Base-by-base conservation (phyloP, 164 flowering plant genomes). In the Piper betle region DNA sequence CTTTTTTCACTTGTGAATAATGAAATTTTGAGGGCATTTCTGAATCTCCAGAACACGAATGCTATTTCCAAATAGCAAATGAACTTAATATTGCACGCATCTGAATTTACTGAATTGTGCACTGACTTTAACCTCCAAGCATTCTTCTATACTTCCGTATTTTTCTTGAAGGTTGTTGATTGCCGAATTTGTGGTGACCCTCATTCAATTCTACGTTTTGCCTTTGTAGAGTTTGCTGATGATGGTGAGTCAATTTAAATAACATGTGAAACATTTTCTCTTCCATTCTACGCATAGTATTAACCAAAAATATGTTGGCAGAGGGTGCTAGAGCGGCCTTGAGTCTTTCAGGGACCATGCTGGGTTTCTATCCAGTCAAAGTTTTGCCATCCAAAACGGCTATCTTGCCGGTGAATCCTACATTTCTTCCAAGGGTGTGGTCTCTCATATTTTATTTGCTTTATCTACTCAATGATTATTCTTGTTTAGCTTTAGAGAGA, bases 151-250 rank as follows among this genome's bases (percentile, higher is more conserved):
- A 52, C 60, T 63, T 62, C 53, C 17, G 52, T 55, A 20, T 71
- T 11, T 66, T 53, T 72, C 13, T 58, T 72, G 72, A 69, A 93
- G 98, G 98, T 93, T 71, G 92, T 93, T 68, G 98, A 92, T 64
- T 92, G 98, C 73, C 96, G 98, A 66, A 78, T 92, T 54, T 92
- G 98, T 73, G 98, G 98, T 25, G 98, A 92, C 73, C 96, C 98
- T 25, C 89, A 89, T 71, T 92, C 98, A 41, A 79, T 83, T 62
- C 91, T 92, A 60, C 96, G 92, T 7, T 92, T 92, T 81, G 98
- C 98, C 38, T 92, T 92, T 73, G 64, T 92, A 57, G 98, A 92
- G 75, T 92, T 92, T 65, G 81, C 95, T 62, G 91, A 89, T 78
- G 92, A 87, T 75, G 87, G 98, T 93, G 80, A 75, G 83, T 66